A percentile compares a stretch with the other conserved stretches of the same genome.
phyloP scores from a whole-genome alignment of 768 basidiomycete genomes.

The Leccinum uliginosum region DNA sequence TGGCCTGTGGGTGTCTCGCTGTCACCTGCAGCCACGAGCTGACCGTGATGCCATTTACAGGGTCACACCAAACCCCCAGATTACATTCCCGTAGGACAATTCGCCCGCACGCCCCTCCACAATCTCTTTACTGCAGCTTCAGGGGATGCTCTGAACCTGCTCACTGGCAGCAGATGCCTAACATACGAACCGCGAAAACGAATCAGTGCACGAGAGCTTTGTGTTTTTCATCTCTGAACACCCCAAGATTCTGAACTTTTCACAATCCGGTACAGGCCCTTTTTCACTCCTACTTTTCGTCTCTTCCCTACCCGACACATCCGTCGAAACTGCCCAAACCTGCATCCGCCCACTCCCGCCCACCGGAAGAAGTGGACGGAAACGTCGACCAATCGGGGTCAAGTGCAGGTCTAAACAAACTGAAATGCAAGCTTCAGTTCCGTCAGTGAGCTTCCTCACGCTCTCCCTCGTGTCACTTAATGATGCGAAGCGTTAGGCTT shows the following conservation, averaged over 20 bases:
- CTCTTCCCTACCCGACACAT: constrained; percentile 82
- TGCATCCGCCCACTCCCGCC: constrained; percentile 41
- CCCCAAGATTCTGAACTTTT: not conserved
- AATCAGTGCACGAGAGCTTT: constrained; percentile 72
- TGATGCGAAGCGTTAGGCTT: constrained; percentile 69
- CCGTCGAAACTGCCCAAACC: constrained; percentile 87
- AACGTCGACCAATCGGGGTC: constrained; percentile 53
- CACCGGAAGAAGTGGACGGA: constrained; percentile 75
- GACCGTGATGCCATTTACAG: constrained; percentile 36
- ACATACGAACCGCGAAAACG: constrained; percentile 83
- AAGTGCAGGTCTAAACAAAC: constrained; percentile 49
- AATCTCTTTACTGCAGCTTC: constrained; percentile 90
- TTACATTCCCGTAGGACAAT: constrained; percentile 81
- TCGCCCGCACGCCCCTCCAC: constrained; percentile 76
- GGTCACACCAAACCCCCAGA: constrained; percentile 89
- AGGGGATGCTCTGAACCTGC: constrained; percentile 77
- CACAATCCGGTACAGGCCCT: constrained; percentile 84
- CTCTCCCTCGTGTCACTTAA: constrained; percentile 76
- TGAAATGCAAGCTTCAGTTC: constrained; percentile 75
- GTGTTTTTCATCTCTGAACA: constrained; percentile 28
- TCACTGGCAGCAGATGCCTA: constrained; percentile 74
- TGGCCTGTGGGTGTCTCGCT: constrained; percentile 74
- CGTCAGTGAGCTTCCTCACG: constrained; percentile 43
- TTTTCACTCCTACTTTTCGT: constrained; percentile 81
- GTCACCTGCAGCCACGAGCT: not conserved